phyloP scores from a whole-genome alignment of 495 filamentous ascomycete species.

The Neurospora sp. region DNA sequence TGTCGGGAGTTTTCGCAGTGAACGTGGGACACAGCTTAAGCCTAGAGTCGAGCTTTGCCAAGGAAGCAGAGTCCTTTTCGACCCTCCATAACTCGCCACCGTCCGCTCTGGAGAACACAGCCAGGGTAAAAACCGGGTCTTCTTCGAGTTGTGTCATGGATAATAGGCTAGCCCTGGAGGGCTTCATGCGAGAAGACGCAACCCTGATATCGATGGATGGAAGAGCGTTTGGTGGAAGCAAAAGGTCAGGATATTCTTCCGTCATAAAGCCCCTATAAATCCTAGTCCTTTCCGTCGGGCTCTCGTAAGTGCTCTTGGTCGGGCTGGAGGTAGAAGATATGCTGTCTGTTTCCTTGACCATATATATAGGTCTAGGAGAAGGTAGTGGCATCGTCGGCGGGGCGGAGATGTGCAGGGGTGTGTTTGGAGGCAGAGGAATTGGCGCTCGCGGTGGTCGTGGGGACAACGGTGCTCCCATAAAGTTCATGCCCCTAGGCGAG shows the following conservation, averaged over 20 bases:
- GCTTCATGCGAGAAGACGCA: slow-evolving; percentile 80
- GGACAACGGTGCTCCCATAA: slow-evolving; percentile 55
- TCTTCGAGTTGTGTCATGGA: slow-evolving; percentile 63
- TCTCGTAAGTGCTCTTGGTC: slow-evolving; percentile 23
- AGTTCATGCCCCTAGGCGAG: slow-evolving; percentile 47
- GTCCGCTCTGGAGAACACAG: slow-evolving; percentile 68
- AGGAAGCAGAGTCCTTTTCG: slow-evolving; percentile 76
- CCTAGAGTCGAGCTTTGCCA: slow-evolving; percentile 72
- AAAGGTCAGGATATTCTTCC: slow-evolving; percentile 71
- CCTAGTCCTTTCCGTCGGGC: slow-evolving; percentile 25
- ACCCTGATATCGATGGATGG: slow-evolving; percentile 77
- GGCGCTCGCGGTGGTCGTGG: slow-evolving; percentile 60
- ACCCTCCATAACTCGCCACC: slow-evolving; percentile 83
- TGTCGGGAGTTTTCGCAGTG: slow-evolving; percentile 65
- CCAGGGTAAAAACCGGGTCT: slow-evolving; percentile 89
- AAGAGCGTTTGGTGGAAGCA: slow-evolving; percentile 86
- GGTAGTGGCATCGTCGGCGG: slow-evolving; percentile 26
- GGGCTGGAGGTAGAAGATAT: slow-evolving; percentile 17
- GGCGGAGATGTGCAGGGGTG: slow-evolving; percentile 47
- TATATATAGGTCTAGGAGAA: slow-evolving; percentile 30
- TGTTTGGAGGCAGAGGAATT: slow-evolving; percentile 53
- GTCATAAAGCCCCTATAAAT: slow-evolving; percentile 57
- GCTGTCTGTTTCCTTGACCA: slow-evolving; percentile 25
- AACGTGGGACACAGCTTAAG: slow-evolving; percentile 62
- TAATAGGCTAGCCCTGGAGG: slow-evolving; percentile 75